Conservation (phyloP, 495 filamentous ascomycete genomes). For the Penicillium bovifimosum region DNA sequence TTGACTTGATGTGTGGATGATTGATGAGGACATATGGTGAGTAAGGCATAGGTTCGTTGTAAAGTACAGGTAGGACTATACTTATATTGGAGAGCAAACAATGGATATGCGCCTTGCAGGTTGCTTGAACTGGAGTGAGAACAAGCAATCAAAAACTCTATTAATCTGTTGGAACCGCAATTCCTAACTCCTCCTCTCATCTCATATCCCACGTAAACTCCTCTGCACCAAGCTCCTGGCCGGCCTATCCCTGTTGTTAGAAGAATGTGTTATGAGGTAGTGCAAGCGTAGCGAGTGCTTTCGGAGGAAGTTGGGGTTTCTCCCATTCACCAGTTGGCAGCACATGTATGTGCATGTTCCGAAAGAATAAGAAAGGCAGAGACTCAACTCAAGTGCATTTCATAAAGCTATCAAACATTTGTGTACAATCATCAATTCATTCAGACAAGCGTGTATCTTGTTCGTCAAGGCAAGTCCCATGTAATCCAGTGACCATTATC, state of each 20-base stretch:
- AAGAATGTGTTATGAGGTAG: too few species aligned
- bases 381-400: background rate
- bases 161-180: too few species aligned
- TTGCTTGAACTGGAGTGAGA: background rate
- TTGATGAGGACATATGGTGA: background rate
- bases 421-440: conserved; percentile 23
- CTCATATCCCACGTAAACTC: too few species aligned
- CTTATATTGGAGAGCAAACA: background rate
- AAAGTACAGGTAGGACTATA: too few species aligned
- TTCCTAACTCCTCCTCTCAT: too few species aligned
- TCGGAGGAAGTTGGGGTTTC: too few species aligned
- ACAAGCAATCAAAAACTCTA: too few species aligned
- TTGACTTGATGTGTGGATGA: background rate
- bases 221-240: too few species aligned
- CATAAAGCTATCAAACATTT: background rate
- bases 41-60: background rate
- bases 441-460: conserved; percentile 16
- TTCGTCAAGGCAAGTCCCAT: conserved; percentile 16
- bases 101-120: background rate
- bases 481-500: conserved; percentile 4
- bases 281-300: background rate
- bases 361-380: too few species aligned
- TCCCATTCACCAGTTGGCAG: too few species aligned
- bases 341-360: too few species aligned
- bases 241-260: too few species aligned